Evolutionary conservation across 2,329 filamentous ascomycete genomes (phyloP).

Genomic region (Xylaria sp.): DNA sequence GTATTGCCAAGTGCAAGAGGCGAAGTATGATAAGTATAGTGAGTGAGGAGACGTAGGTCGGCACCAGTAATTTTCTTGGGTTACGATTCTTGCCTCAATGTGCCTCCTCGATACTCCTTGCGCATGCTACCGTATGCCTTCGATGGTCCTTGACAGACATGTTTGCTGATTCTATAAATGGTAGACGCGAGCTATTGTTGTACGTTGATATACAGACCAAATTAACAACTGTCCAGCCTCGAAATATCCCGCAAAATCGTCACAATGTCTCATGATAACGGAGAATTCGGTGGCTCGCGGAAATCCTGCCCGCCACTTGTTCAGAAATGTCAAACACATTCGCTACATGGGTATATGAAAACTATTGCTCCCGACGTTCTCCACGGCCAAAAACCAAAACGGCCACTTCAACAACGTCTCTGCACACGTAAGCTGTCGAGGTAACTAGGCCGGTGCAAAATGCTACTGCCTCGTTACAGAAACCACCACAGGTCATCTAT

Average conservation of each 20-base stretch:
- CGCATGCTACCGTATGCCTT: neutral
- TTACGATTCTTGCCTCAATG: too few species aligned
- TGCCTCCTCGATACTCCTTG: neutral
- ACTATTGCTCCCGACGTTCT: neutral
- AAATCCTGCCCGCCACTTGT: neutral
- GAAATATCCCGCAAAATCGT: neutral
- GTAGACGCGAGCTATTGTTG: too few species aligned
- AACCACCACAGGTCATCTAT: neutral
- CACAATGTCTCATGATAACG: neutral
- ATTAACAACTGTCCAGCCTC: too few species aligned
- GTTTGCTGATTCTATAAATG: too few species aligned
- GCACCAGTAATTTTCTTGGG: too few species aligned
- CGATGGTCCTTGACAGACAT: too few species aligned
- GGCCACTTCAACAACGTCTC: neutral
- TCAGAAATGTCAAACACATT: neutral
- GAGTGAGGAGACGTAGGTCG: neutral
- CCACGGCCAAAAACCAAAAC: neutral
- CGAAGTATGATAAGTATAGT: neutral
- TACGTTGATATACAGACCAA: neutral
- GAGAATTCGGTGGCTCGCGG: neutral
- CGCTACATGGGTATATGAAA: constrained; percentile 27
- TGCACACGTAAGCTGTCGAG: neutral
- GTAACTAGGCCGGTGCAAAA: neutral
- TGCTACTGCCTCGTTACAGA: neutral
- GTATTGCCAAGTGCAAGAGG: neutral